Evolutionary conservation across 345 rosid species (phyloP), one percentile per base, ranked within the genome.

Genomic region (Euphorbia lathyris): DNA sequence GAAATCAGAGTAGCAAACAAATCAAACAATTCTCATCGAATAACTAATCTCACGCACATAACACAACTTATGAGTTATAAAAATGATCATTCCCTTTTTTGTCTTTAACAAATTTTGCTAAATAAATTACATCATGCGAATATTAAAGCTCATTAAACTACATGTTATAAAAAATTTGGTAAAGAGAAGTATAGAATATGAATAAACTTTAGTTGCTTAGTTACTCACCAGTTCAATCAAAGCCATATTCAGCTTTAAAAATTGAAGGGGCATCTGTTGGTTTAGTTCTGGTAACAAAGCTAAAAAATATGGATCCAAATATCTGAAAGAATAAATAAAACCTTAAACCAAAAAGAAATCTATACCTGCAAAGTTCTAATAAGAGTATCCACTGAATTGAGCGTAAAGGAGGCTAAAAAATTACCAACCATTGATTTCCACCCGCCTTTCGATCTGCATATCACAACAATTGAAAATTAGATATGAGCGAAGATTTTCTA

Each of bases 261-360:
- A 95, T 67, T 81, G 93, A 70, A 97, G 91, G 76, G 85, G 92
- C 97, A 94, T 91, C 58, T 57, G 80, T 74, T 83, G 65, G 78
- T 94, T 91, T 75, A 91, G 70, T 81, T 90, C 95, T 34, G 92
- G 82, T 78, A 94, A 69, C 80, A 94, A 76, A 70, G 83, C 58
- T 12, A 43, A 84, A 73, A 93, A 78, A 74, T 91, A 90, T n/a
- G 96, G 97, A 58, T 86, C 79, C 93, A 94, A 85, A 83, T 83
- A 94, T 56, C 97, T 94, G 42, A 43, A 68, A 61, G 36, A 65
- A 70, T 23, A 34, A n/a, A n/a, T n/a, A n/a, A n/a, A n/a, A n/a
- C n/a, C n/a, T n/a, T n/a, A n/a, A n/a, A n/a, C n/a, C n/a, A n/a
- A n/a, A n/a, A n/a, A n/a, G n/a, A n/a, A n/a, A n/a, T n/a, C n/a